A percentile compares a stretch with the other conserved stretches of the same genome.
phyloP scores from a whole-genome alignment of 2,329 filamentous ascomycete genomes.

The Paracorniculantispora psalliotae region DNA sequence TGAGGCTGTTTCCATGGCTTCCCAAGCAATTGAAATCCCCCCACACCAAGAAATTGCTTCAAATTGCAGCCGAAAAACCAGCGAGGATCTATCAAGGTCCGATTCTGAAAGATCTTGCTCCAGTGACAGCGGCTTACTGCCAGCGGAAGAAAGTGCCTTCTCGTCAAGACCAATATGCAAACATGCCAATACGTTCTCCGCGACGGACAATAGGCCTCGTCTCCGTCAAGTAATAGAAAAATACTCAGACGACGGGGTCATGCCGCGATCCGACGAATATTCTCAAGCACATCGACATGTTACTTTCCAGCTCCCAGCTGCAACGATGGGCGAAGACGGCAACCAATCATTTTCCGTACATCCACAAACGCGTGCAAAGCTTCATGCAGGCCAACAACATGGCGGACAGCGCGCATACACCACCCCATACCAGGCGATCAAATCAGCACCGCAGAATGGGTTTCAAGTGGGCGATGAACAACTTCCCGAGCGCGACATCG shows the following conservation, averaged over 20 bases:
- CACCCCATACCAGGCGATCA: neutral
- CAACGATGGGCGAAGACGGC: conserved; percentile 10
- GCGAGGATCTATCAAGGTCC: neutral
- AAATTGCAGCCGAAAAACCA: neutral
- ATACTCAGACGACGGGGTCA: conserved; percentile 19
- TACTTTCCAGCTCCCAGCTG: conserved; percentile 13
- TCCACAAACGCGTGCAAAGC: neutral
- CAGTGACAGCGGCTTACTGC: neutral
- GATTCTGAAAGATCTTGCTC: neutral
- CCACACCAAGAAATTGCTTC: conserved; percentile 16
- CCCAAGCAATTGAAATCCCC: conserved; percentile 32
- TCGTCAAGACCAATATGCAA: conserved; percentile 17
- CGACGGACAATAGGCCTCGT: conserved; percentile 20
- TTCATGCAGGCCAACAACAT: neutral
- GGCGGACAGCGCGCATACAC: neutral
- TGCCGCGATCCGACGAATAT: conserved; percentile 9
- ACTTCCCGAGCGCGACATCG: conserved; percentile 22
- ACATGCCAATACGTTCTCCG: conserved; percentile 25
- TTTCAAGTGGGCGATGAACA: conserved; percentile 20
- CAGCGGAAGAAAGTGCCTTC: neutral
- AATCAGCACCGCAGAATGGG: neutral
- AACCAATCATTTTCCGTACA: conserved; percentile 7
- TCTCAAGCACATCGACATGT: conserved; percentile 17
- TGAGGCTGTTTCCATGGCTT: conserved; percentile 41
- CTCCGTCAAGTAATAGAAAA: conserved; percentile 23